Base-by-base conservation (phyloP, 176 grass and related monocot species). In the Metroxylon sagu region DNA sequence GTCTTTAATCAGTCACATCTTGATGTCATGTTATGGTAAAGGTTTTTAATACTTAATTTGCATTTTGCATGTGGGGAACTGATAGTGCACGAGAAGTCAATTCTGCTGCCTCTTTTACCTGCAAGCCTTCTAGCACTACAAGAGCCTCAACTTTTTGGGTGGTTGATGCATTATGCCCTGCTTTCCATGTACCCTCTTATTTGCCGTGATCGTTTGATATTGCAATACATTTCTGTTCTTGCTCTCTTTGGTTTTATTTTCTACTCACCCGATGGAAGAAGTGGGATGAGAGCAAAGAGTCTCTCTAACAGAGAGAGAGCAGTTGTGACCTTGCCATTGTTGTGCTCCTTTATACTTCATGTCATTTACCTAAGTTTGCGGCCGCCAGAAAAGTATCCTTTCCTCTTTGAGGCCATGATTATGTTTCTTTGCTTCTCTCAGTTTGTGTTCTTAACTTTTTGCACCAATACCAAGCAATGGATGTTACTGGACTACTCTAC, bases 11-110 rank as follows among this genome's bases (percentile, higher is more conserved):
- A 17, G 54, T 71, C 10, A 71, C 15, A 53, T 52, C 15, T 50
- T 58, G 43, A 61, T 59, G 26, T 29, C 54, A n/a, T 62, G 48
- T 14, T 51, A 31, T 12, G 8, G 35, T 43, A 3, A 2, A 43
- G 10, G 8, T 43, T 43, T 43, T 43, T 43, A 43, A 43, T 12
- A 43, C 35, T 14, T 14, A 43, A 14, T 43, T 43, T 43, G 10
- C 35, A 14, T 43, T 43, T 43, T 43, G 35, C 8, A 43, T 43
- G 8, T 14, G 35, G 8, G 35, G 35, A 12, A 43, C 35, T 61
- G 90, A 54, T 84, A 91, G 92, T 97, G 56, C 92, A 97, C 31
- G 92, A 97, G 78, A 97, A 97, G 80, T 97, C 92, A 67, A 97
- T 97, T 71, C 68, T 97, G 76, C 81, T 97, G 27, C 92, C 92